Evolutionary conservation across 2,329 filamentous ascomycete species (phyloP), one percentile per base, ranked within the genome.

Genomic region (Neofusicoccum cordaticola): DNA sequence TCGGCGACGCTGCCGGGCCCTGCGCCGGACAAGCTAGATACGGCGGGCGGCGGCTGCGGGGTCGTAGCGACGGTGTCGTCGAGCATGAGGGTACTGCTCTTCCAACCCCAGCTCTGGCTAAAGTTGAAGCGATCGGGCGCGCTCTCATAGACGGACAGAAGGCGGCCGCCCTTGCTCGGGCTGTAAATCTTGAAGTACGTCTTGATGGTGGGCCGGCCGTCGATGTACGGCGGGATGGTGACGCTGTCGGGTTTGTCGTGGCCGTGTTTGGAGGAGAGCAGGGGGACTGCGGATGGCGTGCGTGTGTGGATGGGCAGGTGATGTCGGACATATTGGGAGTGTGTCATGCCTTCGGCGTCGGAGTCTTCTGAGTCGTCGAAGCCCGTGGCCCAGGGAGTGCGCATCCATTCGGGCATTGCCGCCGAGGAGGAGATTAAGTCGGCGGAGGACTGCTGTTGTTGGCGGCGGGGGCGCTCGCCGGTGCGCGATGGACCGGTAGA

Each of bases 131-230:
- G 79, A 69, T 86, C 84, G 1, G 84, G 84, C 4, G 84, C 84
- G 51, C 79, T 82, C 67, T 86, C 84, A 68, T 86, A 86, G n/a
- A 86, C 84, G 60, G 80, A 84, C 41, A 87, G 71, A 78, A 86
- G 82, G 13, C 84, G 74, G 2, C 84, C 85, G n/a, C 83, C 84
- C 67, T 85, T 84, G 22, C 79, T 82, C 0, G 85, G 84, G n/a
- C 78, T 82, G 73, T 86, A 87, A 61, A 87, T 86, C 71, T 86
- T 86, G 75, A 86, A 87, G 68, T 87, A 87, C 0, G 85, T 86
- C 69, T 82, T 83, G 71, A 87, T 86, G 1, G 83, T 85, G 0
- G 84, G 84, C 1, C 84, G 77, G 2, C 76, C 78, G 68, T 87
- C 84, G 39, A 84, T 79, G 67, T 86, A 87, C 15, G 57, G 64